phyloP scores from a whole-genome alignment of 139 green algal genomes.

The Asterochloris sp. region DNA sequence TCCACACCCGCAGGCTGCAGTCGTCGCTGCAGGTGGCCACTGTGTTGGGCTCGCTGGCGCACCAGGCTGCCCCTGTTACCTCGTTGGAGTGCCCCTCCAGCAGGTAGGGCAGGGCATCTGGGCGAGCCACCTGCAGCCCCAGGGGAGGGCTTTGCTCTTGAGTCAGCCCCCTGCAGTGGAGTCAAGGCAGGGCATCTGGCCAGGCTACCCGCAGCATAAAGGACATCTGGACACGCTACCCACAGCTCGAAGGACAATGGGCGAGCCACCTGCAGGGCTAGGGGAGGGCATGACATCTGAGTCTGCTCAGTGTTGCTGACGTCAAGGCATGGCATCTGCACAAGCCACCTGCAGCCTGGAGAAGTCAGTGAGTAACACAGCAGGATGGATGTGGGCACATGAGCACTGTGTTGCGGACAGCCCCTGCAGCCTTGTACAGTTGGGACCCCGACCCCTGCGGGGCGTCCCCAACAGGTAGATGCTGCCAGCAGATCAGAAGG shows the following conservation, averaged over 20 bases:
- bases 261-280: background rate
- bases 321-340: background rate
- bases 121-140: slow-evolving; percentile 34
- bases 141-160: background rate
- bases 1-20: slow-evolving; percentile 56
- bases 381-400: background rate
- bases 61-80: slow-evolving; percentile 76
- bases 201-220: background rate
- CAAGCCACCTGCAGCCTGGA: too few species aligned
- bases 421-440: background rate
- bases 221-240: background rate
- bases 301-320: background rate
- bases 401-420: too few species aligned
- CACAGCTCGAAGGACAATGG: background rate
- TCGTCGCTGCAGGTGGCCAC: slow-evolving; percentile 67
- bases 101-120: slow-evolving; percentile 26
- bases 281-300: background rate
- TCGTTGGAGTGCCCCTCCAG: slow-evolving; percentile 62
- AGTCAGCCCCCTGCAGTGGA: background rate
- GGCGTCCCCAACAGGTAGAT: background rate
- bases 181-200: background rate
- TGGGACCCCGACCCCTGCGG: background rate
- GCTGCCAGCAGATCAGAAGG: background rate
- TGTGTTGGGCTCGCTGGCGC: slow-evolving; percentile 41
- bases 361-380: background rate